Conservation (phyloP, 768 basidiomycete species). For the Crucibulum laeve region DNA sequence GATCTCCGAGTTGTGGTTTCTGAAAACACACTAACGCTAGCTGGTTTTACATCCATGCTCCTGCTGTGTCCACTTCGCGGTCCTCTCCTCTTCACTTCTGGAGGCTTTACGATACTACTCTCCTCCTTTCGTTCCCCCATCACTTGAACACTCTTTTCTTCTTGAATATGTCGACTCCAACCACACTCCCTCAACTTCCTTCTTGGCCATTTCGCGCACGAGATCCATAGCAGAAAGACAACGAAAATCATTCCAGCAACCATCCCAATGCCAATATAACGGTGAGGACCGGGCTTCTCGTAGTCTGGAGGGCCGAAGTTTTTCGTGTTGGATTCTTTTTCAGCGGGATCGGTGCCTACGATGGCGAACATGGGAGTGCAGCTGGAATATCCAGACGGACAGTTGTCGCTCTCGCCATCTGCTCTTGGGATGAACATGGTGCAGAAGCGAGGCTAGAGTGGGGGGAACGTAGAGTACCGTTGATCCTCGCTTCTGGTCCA, state of each 20-base stretch:
- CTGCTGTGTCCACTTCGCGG: too few species aligned
- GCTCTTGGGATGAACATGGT: slow-evolving; percentile 26
- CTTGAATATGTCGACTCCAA: slow-evolving; percentile 8
- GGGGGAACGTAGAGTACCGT: slow-evolving; percentile 4
- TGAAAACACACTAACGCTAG: too few species aligned
- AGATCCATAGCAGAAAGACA: slow-evolving; percentile 30
- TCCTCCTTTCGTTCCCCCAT: neutral
- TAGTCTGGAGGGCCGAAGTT: slow-evolving; percentile 15
- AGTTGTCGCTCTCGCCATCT: slow-evolving; percentile 15
- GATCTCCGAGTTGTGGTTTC: too few species aligned
- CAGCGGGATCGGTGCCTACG: slow-evolving; percentile 16
- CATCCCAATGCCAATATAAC: slow-evolving; percentile 42
- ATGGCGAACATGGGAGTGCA: slow-evolving; percentile 20
- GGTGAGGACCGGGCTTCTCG: slow-evolving; percentile 28
- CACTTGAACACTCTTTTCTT: neutral
- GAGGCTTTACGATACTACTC: too few species aligned
- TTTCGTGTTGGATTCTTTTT: slow-evolving; percentile 11
- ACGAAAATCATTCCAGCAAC: slow-evolving; percentile 30
- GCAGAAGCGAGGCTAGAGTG: slow-evolving; percentile 6
- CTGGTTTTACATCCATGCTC: too few species aligned
- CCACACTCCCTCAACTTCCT: slow-evolving; percentile 14
- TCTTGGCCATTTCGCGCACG: slow-evolving; percentile 28
- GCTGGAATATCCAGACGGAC: slow-evolving; percentile 13
- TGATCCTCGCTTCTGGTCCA: neutral
- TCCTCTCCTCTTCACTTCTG: too few species aligned